These are phyloP conservation scores for Gleditsia sinensis DNA, from an alignment of 306 rosid genomes.

Conservation along the genomic window DNA sequence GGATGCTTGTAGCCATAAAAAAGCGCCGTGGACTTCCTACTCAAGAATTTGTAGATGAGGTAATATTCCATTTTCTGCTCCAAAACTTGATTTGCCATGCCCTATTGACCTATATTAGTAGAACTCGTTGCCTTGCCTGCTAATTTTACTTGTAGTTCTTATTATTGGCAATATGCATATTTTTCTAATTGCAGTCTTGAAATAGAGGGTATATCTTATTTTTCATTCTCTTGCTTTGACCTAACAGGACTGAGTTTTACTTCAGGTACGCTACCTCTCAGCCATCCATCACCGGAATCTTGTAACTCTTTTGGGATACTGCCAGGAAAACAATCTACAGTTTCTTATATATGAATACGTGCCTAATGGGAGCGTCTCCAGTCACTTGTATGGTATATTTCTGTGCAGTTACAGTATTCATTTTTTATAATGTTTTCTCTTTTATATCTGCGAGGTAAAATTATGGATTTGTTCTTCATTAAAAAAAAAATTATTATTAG, in stretches of 20 bases:
- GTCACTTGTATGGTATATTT: slow-evolving; percentile 87
- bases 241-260: slow-evolving; percentile 41
- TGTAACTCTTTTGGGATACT: slow-evolving; percentile 87
- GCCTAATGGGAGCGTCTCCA: slow-evolving; percentile 89
- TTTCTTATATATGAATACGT: slow-evolving; percentile 84
- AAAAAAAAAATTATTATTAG: neutral
- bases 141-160: slow-evolving; percentile 16
- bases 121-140: too few relatives aligned
- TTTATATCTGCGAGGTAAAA: slow-evolving; percentile 5
- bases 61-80: slow-evolving; percentile 34
- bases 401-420: slow-evolving; percentile 33
- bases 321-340: slow-evolving; percentile 88
- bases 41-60: slow-evolving; percentile 86
- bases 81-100: slow-evolving; percentile 13
- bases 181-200: neutral
- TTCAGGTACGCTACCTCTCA: slow-evolving; percentile 84
- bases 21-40: slow-evolving; percentile 67
- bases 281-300: slow-evolving; percentile 78
- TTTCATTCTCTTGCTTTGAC: slow-evolving; percentile 42
- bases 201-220: slow-evolving; percentile 1
- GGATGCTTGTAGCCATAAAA: slow-evolving; percentile 89
- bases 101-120: too few relatives aligned
- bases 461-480: neutral
- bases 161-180: slow-evolving; percentile 10
- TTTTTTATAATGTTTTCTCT: neutral